A percentile compares a stretch with the other conserved stretches of the same genome.
Evolutionary conservation across 2,329 filamentous ascomycete species (phyloP).

Genomic region (Pyrenophora seminiperda): DNA sequence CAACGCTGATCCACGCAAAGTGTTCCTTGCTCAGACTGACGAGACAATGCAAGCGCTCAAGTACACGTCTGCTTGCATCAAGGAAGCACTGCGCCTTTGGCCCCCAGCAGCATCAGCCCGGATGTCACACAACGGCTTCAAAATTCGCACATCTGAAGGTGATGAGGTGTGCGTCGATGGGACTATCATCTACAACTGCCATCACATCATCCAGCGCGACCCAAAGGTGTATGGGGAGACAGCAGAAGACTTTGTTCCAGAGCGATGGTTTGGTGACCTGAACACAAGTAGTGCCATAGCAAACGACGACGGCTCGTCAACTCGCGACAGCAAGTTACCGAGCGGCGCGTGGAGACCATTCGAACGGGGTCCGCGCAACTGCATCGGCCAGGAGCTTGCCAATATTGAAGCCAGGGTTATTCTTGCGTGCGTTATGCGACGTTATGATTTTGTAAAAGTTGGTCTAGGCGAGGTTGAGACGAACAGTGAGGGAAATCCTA

Average conservation of each 20-base stretch:
- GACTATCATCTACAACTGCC: constrained; percentile 52
- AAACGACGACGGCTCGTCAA: constrained; percentile 17
- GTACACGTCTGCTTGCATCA: constrained; percentile 60
- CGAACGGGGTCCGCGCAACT: constrained; percentile 61
- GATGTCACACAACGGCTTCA: constrained; percentile 46
- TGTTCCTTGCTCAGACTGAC: constrained; percentile 52
- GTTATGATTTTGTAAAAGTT: constrained; percentile 45
- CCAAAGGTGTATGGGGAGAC: constrained; percentile 40
- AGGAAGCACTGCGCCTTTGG: constrained; percentile 61
- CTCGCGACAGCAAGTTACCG: constrained; percentile 37
- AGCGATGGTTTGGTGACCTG: constrained; percentile 47
- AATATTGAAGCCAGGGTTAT: constrained; percentile 60
- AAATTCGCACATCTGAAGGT: constrained; percentile 50
- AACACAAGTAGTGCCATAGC: constrained; percentile 28
- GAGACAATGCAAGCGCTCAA: constrained; percentile 56
- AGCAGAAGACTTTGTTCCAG: constrained; percentile 41
- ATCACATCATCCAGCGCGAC: constrained; percentile 48
- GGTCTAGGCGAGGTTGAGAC: constrained; percentile 37
- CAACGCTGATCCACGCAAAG: constrained; percentile 46
- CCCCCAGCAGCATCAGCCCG: constrained; percentile 57
- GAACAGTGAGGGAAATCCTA: constrained; percentile 31
- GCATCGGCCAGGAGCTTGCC: constrained; percentile 64
- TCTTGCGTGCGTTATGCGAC: constrained; percentile 49
- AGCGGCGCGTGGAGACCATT: constrained; percentile 60
- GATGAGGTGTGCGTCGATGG: constrained; percentile 53